A percentile compares a stretch with the other conserved stretches of the same genome.
Conservation (phyloP, 108 stramenopile genomes). For the Nitzschia sp. region DNA sequence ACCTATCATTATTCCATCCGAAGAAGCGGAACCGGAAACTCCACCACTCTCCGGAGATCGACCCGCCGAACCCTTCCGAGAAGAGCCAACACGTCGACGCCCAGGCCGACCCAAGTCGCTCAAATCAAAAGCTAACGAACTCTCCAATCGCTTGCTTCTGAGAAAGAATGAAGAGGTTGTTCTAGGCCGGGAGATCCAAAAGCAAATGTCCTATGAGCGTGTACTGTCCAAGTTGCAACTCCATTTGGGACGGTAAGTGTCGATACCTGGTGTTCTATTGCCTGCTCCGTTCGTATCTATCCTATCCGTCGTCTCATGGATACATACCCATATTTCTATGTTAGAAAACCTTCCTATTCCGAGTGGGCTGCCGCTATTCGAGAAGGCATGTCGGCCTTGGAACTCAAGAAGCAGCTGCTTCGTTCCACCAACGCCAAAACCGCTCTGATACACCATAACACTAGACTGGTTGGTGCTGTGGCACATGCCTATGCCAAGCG, state of each 20-base stretch:
- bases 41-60: conserved; percentile 15
- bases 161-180: conserved; percentile 88
- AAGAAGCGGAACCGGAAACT: no score
- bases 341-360: conserved; percentile 79
- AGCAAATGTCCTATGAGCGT: conserved; percentile 76
- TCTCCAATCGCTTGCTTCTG: conserved; percentile 80
- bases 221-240: conserved; percentile 66
- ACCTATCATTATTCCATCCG: conserved; percentile 1
- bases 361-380: conserved; percentile 78
- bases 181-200: conserved; percentile 84
- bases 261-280: background rate
- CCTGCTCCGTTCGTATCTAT: no score
- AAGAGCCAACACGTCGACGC: conserved; percentile 73
- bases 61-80: conserved; percentile 58
- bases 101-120: conserved; percentile 80
- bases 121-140: conserved; percentile 56
- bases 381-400: conserved; percentile 72
- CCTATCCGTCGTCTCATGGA: background rate
- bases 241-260: conserved; percentile 57
- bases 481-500: conserved; percentile 28
- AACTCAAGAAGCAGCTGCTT: conserved; percentile 87
- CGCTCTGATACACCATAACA: conserved; percentile 82
- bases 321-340: background rate
- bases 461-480: conserved; percentile 88
- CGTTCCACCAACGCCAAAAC: conserved; percentile 82